Evolutionary conservation across 2,329 filamentous ascomycete genomes (phyloP).

Genomic region (Ceratocystis huliohia): DNA sequence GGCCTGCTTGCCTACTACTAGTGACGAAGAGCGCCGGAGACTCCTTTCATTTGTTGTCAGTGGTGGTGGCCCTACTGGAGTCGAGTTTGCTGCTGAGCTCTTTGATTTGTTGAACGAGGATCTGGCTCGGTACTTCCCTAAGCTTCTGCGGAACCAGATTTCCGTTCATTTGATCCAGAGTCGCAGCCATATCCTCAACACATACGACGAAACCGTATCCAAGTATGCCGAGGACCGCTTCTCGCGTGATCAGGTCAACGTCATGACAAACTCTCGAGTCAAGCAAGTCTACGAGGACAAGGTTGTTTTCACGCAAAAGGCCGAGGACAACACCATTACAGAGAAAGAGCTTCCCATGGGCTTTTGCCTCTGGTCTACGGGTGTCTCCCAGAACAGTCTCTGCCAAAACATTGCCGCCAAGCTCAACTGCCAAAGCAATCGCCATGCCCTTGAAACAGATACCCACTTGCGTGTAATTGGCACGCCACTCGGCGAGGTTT

Average conservation of each 20-base stretch:
- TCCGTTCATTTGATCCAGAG: constrained; percentile 96
- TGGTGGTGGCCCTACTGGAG: constrained; percentile 88
- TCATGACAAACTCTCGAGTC: constrained; percentile 85
- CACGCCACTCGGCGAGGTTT: constrained; percentile 83
- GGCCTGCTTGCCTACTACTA: constrained; percentile 83
- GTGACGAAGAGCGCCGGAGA: constrained; percentile 73
- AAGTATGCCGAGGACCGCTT: constrained; percentile 86
- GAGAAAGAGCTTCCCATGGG: constrained; percentile 90
- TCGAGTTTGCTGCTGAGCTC: constrained; percentile 93
- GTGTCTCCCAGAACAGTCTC: constrained; percentile 75
- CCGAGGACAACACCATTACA: constrained; percentile 57
- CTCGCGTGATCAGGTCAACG: constrained; percentile 76
- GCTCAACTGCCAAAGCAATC: constrained; percentile 70
- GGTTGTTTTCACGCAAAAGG: constrained; percentile 79
- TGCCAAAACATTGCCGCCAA: constrained; percentile 65
- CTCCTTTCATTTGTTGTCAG: constrained; percentile 92
- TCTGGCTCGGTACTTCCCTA: constrained; percentile 68
- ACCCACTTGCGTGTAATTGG: constrained; percentile 81
- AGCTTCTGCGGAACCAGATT: constrained; percentile 87
- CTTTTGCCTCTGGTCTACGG: constrained; percentile 96
- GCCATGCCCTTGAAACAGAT: constrained; percentile 86
- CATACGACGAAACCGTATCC: constrained; percentile 89
- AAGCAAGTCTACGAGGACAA: constrained; percentile 74
- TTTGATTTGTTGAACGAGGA: constrained; percentile 97
- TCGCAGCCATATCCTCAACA: constrained; percentile 89